These are phyloP conservation scores for Lactifluus hygrophoroides DNA, from an alignment of 768 basidiomycete genomes.

Conservation along the genomic window DNA sequence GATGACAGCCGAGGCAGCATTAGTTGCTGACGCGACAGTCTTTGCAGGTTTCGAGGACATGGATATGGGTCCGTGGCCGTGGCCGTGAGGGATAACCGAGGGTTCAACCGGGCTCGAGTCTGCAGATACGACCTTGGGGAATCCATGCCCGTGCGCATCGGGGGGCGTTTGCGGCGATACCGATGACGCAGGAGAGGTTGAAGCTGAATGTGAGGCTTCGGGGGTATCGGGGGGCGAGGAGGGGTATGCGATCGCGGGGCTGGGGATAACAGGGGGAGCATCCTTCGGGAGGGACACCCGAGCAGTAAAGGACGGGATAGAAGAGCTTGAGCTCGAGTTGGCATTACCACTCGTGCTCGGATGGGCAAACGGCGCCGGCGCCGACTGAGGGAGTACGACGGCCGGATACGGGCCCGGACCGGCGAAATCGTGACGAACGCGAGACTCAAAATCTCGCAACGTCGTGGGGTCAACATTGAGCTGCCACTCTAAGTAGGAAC, in stretches of 20 bases:
- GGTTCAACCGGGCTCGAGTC: slow-evolving; percentile 10
- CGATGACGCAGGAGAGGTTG: slow-evolving; percentile 27
- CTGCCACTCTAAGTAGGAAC: slow-evolving; percentile 89
- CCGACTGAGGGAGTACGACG: slow-evolving; percentile 45
- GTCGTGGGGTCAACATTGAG: slow-evolving; percentile 62
- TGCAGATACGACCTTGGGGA: slow-evolving; percentile 6
- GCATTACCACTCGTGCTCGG: slow-evolving; percentile 9
- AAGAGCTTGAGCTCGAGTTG: slow-evolving; percentile 20
- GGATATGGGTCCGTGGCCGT: neutral
- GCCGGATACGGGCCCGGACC: slow-evolving; percentile 51
- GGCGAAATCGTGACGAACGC: slow-evolving; percentile 53
- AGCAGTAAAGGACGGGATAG: slow-evolving; percentile 23
- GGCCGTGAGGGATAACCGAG: slow-evolving; percentile 10
- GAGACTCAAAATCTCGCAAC: slow-evolving; percentile 50
- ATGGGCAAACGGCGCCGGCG: slow-evolving; percentile 24
- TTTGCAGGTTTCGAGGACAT: neutral
- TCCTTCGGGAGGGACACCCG: slow-evolving; percentile 18
- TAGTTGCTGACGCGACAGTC: neutral
- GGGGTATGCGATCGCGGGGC: slow-evolving; percentile 17
- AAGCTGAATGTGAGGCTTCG: slow-evolving; percentile 24
- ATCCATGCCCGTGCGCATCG: slow-evolving; percentile 10
- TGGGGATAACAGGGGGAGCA: slow-evolving; percentile 17
- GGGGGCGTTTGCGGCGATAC: slow-evolving; percentile 27
- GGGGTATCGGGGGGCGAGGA: slow-evolving; percentile 26
- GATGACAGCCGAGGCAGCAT: neutral